Percentiles rank a stretch among this genome's conserved stretches.
Conservation (phyloP, 2,329 filamentous ascomycete species). For the Trichoderma simmonsii region DNA sequence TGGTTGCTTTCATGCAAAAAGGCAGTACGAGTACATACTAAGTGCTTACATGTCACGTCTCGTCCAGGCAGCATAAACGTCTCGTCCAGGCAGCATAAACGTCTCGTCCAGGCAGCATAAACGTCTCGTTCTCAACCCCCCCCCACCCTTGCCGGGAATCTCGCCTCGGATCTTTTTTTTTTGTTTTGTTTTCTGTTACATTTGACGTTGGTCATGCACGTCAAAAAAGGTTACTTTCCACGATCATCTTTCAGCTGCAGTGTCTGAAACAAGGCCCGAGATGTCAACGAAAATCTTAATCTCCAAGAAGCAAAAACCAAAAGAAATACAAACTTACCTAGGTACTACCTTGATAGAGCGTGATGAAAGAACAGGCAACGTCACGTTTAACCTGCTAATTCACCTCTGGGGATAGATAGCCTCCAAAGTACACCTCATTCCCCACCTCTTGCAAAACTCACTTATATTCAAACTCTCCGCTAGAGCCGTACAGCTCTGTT, state of each 20-base stretch:
- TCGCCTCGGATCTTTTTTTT: neutral
- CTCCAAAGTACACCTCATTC: neutral
- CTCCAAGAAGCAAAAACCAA: neutral
- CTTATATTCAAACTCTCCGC: neutral
- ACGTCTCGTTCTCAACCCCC: too few species aligned
- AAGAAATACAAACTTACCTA: neutral
- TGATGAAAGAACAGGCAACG: neutral
- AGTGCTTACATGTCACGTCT: neutral
- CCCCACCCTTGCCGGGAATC: neutral
- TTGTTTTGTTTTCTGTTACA: neutral
- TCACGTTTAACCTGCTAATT: neutral
- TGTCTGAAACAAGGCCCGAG: neutral
- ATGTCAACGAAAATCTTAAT: neutral
- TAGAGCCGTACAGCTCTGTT: constrained; percentile 13
- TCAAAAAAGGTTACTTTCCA: neutral
- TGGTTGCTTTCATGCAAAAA: neutral
- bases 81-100: neutral
- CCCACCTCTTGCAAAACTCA: neutral
- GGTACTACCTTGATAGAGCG: too few species aligned
- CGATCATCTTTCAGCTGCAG: neutral
- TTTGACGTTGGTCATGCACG: neutral
- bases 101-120: neutral
- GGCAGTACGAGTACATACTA: neutral
- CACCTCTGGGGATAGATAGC: neutral
- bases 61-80: neutral